Evolutionary conservation across 2,329 filamentous ascomycete genomes (phyloP), one percentile per base, ranked within the genome.

Genomic region (Alternaria brassicicola): DNA sequence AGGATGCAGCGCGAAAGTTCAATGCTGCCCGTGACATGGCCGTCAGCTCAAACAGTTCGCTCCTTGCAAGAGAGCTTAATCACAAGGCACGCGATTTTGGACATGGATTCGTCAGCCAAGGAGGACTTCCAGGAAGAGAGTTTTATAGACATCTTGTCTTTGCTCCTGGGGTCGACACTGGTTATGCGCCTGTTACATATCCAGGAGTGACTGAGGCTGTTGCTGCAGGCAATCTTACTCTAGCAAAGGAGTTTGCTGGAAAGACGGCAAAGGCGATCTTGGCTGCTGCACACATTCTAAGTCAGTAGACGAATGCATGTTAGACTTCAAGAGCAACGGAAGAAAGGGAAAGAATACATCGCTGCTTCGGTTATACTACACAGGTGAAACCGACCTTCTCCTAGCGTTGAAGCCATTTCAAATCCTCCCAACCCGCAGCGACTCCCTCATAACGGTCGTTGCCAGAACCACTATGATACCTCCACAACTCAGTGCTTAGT

Each of bases 91-190:
- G 78, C 9, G 78, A 80, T 54, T 80, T 81, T 66, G 76, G 77
- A 28, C 70, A 79, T 7, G 79, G 77, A 0, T 82, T 82, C 59
- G 74, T 79, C 6, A 74, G 68, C n/a, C 77, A 81, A 49, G 78
- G 79, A 6, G 80, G 80, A 12, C 63, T 82, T 36, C 77, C 78
- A 0, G 74, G 72, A 6, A 68, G 80, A 19, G 74, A 78, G 56
- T 82, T 79, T 55, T 82, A 78, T 65, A 77, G 79, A 57, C 75
- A 82, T 63, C 71, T 81, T 15, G 72, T 81, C 19, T 81, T 79
- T 59, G 79, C 80, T 5, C 81, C 81, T 5, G 80, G 80, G 0
- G 54, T 80, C n/a, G 75, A 76, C 52, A 76, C 72, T 1, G 74
- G 73, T 0, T 76, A 76, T 64, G 72, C 69, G 25, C 68, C 74